Percentiles rank a stretch among this genome's conserved stretches.
These are phyloP conservation scores for Amoebophrya sp. DNA, from an alignment of 169 alveolate genomes.

Conservation along the genomic window DNA sequence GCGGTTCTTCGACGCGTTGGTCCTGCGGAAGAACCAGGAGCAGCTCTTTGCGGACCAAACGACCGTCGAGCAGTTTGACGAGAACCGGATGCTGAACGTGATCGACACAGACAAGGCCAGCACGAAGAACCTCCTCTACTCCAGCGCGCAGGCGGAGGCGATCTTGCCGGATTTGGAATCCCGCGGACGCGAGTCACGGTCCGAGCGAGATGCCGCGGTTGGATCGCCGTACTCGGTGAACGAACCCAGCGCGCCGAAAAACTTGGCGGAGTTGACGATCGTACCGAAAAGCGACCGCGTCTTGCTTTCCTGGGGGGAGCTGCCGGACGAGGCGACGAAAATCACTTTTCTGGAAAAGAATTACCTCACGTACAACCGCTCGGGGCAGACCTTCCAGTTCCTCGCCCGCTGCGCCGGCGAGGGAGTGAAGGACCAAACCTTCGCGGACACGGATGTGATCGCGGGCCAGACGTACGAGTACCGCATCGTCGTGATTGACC, in stretches of 20 bases:
- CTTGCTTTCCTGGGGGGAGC: background rate
- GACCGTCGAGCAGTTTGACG: background rate
- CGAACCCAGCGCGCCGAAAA: background rate
- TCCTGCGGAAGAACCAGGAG: background rate
- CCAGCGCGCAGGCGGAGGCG: background rate
- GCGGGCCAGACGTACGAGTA: background rate
- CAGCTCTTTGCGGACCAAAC: background rate
- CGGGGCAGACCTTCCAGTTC: background rate
- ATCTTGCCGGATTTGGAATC: background rate
- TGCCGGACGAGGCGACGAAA: background rate
- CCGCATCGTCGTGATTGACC: background rate
- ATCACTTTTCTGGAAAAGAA: background rate
- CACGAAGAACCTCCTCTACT: background rate
- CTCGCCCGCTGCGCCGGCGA: background rate
- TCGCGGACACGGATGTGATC: background rate
- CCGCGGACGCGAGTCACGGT: background rate
- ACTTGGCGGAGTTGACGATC: background rate
- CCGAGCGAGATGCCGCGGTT: too few relatives aligned
- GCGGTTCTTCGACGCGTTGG: background rate
- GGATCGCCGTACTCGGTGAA: too few relatives aligned
- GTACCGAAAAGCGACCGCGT: background rate
- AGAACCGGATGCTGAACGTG: background rate
- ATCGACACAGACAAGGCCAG: background rate
- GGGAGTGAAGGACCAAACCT: background rate
- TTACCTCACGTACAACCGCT: background rate